phyloP scores from a whole-genome alignment of 2,329 filamentous ascomycete species.

The Epichloe baconii region DNA sequence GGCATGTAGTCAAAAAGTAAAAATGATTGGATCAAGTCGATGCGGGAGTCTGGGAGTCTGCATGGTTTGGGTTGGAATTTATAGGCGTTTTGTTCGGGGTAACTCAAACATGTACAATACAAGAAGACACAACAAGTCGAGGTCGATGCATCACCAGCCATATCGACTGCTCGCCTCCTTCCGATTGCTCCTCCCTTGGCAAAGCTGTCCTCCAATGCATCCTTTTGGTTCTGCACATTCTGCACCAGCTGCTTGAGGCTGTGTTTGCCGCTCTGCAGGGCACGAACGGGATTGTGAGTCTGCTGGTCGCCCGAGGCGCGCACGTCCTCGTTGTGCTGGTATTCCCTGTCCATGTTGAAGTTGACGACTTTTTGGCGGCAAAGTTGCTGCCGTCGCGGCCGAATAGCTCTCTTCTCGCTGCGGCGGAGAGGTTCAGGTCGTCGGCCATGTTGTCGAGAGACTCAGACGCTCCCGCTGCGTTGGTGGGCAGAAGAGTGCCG shows the following conservation, averaged over 20 bases:
- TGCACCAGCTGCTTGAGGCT: conserved; percentile 78
- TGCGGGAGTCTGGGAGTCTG: not conserved
- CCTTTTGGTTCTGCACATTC: conserved; percentile 67
- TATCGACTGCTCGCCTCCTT: conserved; percentile 73
- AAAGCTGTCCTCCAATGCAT: conserved; percentile 86
- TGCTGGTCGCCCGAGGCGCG: conserved; percentile 57
- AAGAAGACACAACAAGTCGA: not conserved
- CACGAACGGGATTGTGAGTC: conserved; percentile 71
- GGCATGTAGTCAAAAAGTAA: not conserved
- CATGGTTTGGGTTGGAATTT: not conserved
- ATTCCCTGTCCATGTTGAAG: conserved; percentile 84
- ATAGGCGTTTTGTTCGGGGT: not conserved
- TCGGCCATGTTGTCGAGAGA: conserved; percentile 60
- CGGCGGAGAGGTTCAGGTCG: conserved; percentile 65
- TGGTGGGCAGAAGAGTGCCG: conserved; percentile 16
- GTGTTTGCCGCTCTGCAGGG: conserved; percentile 74
- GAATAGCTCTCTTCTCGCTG: conserved; percentile 72
- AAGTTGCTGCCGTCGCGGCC: conserved; percentile 45
- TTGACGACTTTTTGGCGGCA: conserved; percentile 50
- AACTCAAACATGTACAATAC: not conserved
- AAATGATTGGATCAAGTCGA: no score
- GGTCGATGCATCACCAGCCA: conserved; percentile 45
- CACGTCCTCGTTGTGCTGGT: conserved; percentile 68
- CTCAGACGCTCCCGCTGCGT: conserved; percentile 23
- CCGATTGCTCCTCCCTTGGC: conserved; percentile 63